These are phyloP conservation scores for Micromonas commoda DNA, from an alignment of 139 green algal species.

Conservation along the genomic window DNA sequence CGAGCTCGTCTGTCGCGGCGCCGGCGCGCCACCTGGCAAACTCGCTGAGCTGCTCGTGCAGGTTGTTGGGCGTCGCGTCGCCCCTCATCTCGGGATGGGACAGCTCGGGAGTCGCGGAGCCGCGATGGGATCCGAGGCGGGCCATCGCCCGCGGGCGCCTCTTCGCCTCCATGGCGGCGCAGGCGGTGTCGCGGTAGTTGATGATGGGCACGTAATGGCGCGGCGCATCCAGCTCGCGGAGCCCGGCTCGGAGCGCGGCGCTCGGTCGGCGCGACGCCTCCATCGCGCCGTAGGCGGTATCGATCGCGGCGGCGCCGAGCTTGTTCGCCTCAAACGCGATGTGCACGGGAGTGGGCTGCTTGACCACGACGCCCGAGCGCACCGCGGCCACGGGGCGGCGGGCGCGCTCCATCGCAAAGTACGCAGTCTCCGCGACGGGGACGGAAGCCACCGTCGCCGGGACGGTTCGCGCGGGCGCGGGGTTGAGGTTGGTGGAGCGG, in stretches of 20 bases:
- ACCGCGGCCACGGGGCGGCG: too few species aligned
- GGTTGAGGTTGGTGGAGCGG: neutral
- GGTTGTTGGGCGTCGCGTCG: too few species aligned
- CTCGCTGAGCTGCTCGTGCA: too few species aligned
- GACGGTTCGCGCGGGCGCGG: neutral
- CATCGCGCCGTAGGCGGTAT: neutral
- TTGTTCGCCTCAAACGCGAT: neutral
- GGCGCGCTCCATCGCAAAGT: neutral
- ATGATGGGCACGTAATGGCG: neutral
- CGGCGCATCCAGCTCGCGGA: neutral
- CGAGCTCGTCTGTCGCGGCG: too few species aligned
- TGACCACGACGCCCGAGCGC: too few species aligned
- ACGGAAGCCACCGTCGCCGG: neutral
- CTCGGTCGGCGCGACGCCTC: neutral
- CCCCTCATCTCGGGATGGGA: too few species aligned
- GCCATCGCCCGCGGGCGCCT: too few species aligned
- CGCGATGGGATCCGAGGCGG: too few species aligned
- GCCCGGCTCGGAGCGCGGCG: neutral
- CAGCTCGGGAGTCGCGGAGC: too few species aligned
- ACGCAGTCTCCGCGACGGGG: neutral
- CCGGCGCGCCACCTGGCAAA: too few species aligned
- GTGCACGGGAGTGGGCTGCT: too few species aligned
- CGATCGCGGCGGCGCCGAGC: neutral
- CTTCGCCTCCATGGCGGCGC: neutral
- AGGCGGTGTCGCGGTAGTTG: neutral